Conservation (phyloP, 306 rosid genomes). For the Malus asiatica region DNA sequence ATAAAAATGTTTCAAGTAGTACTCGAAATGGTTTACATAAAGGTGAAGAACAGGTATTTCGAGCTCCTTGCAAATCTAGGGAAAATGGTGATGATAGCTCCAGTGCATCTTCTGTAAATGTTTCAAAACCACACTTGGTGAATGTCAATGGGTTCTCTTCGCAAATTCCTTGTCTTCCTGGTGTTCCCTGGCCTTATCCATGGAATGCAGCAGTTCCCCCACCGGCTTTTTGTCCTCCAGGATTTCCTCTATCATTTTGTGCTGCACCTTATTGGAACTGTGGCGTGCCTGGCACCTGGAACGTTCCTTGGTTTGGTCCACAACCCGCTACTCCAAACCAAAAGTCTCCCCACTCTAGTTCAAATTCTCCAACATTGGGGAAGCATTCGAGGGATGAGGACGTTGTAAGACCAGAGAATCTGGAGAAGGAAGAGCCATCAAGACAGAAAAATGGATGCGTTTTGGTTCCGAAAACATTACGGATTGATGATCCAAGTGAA, state of each 20-base stretch:
- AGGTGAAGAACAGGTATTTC: conserved; percentile 27
- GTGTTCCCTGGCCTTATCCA: conserved; percentile 81
- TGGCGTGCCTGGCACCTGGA: conserved; percentile 55
- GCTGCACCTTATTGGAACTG: conserved; percentile 71
- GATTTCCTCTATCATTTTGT: conserved; percentile 55
- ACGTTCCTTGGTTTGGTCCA: conserved; percentile 57
- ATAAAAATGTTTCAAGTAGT: conserved; percentile 40
- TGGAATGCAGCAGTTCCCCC: conserved; percentile 58
- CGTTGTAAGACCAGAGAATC: conserved; percentile 20
- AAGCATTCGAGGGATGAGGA: conserved; percentile 71
- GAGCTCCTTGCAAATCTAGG: conserved; percentile 27
- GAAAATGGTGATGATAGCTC: conserved; percentile 58
- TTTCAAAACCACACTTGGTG: conserved; percentile 32
- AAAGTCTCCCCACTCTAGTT: conserved; percentile 24
- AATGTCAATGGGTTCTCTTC: conserved; percentile 44
- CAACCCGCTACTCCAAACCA: conserved; percentile 39
- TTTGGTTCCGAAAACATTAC: conserved; percentile 75
- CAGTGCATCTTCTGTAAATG: conserved; percentile 43
- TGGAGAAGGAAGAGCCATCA: conserved; percentile 32
- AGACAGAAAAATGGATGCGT: conserved; percentile 53
- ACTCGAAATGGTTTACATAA: conserved; percentile 39
- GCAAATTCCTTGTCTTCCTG: conserved; percentile 56
- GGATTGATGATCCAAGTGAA: conserved; percentile 82
- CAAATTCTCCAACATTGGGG: conserved; percentile 54
- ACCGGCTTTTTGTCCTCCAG: conserved; percentile 60